Evolutionary conservation across 306 rosid species (phyloP).

Genomic region (Rubus idaeus): DNA sequence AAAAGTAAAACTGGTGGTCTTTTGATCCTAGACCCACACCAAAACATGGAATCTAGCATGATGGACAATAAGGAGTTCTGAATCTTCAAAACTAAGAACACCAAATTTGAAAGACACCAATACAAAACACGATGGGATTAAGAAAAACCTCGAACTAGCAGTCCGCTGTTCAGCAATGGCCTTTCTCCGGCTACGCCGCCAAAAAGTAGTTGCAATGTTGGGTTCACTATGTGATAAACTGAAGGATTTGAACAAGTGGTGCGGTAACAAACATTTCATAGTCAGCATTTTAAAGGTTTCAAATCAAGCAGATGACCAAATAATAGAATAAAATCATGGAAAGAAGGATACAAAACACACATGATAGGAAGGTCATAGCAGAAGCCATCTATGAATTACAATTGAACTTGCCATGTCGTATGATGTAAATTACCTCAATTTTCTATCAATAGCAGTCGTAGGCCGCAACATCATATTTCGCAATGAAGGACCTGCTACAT

Average conservation of each 20-base stretch:
- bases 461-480: slow-evolving; percentile 80
- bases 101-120: slow-evolving; percentile 25
- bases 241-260: slow-evolving; percentile 53
- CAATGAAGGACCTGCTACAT: slow-evolving; percentile 65
- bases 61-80: neutral
- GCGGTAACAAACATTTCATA: slow-evolving; percentile 43
- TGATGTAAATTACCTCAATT: slow-evolving; percentile 56
- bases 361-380: neutral
- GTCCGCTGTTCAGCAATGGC: slow-evolving; percentile 97
- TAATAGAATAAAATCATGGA: slow-evolving; percentile 21
- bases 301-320: slow-evolving; percentile 23
- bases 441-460: slow-evolving; percentile 55
- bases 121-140: slow-evolving; percentile 32
- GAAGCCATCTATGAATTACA: slow-evolving; percentile 23
- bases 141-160: slow-evolving; percentile 94
- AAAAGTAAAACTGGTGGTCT: neutral
- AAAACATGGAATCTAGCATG: slow-evolving; percentile 1
- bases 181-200: slow-evolving; percentile 98
- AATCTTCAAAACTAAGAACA: neutral
- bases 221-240: slow-evolving; percentile 99
- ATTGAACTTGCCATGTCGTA: slow-evolving; percentile 9
- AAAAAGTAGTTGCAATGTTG: slow-evolving; percentile 89
- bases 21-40: slow-evolving; percentile 2
- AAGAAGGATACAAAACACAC: neutral
- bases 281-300: slow-evolving; percentile 33